These are phyloP conservation scores for Eucommia ulmoides DNA, from an alignment of 257 asterid genomes.

Conservation along the genomic window DNA sequence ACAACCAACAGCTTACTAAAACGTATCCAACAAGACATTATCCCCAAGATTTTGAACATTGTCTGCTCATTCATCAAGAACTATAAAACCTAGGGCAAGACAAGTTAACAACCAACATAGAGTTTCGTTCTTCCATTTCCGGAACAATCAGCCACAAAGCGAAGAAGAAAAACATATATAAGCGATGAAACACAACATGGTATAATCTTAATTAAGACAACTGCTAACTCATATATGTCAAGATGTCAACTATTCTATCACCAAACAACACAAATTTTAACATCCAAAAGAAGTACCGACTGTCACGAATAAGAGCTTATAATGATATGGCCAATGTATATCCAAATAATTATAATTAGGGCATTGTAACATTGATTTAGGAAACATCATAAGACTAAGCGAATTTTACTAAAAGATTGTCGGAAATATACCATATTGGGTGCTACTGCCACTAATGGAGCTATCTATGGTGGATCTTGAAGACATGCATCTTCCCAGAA, in stretches of 20 bases:
- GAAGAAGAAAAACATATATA: not conserved
- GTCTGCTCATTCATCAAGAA: too few species aligned
- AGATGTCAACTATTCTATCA: not conserved
- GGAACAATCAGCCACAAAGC: not conserved
- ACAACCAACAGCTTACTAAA: too few species aligned
- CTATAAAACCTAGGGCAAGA: too few species aligned
- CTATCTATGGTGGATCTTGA: slow-evolving; percentile 53
- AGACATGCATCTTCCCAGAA: slow-evolving; percentile 56
- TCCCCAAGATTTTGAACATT: too few species aligned
- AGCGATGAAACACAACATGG: not conserved
- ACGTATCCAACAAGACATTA: too few species aligned
- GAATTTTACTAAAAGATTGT: not conserved
- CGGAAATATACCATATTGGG: slow-evolving; percentile 37
- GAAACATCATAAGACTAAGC: not conserved
- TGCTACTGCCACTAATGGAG: slow-evolving; percentile 47
- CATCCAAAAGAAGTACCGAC: not conserved
- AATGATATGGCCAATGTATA: not conserved
- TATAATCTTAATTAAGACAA: too few species aligned
- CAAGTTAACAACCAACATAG: too few species aligned
- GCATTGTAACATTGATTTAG: not conserved
- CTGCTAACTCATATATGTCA: too few species aligned
- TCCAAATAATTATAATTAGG: too few species aligned
- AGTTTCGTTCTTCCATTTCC: too few species aligned
- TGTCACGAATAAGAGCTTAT: not conserved
- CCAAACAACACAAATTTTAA: not conserved